Evolutionary conservation across 1,284 basidiomycete species (phyloP).

Genomic region (Sanghuangporus weigelae): DNA sequence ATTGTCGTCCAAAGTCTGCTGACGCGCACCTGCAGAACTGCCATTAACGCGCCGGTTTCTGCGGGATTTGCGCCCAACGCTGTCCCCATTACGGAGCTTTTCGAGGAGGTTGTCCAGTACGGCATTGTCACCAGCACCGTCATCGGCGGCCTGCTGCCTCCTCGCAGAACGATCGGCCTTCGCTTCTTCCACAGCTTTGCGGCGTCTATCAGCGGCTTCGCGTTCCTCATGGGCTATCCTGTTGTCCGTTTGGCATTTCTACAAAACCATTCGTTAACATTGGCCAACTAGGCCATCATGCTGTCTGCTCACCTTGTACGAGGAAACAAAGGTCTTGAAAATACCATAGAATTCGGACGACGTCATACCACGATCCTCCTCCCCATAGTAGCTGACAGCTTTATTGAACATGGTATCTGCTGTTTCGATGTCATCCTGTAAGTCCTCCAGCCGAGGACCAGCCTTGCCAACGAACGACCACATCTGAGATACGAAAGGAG

Average conservation of each 20-base stretch:
- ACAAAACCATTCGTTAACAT: constrained; percentile 6
- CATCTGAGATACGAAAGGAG: constrained; percentile 85
- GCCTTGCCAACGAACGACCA: constrained; percentile 81
- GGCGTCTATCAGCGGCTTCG: constrained; percentile 58
- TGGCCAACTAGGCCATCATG: constrained; percentile 19
- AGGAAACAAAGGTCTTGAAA: constrained; percentile 92
- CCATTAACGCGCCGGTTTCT: constrained; percentile 39
- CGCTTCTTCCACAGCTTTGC: constrained; percentile 57
- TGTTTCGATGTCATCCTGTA: constrained; percentile 79
- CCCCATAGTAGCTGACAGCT: constrained; percentile 85
- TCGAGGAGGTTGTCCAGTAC: constrained; percentile 72
- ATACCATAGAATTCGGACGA: constrained; percentile 90
- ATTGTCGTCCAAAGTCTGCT: constrained; percentile 37
- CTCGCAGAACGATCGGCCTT: constrained; percentile 51
- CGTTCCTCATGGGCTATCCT: constrained; percentile 62
- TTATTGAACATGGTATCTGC: constrained; percentile 80
- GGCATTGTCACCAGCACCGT: constrained; percentile 52
- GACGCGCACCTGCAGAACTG: constrained; percentile 27
- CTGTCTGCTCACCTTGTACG: constrained; percentile 62
- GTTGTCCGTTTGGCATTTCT: constrained; percentile 87
- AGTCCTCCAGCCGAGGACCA: constrained; percentile 67
- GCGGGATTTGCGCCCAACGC: constrained; percentile 52
- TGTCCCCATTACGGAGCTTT: constrained; percentile 67
- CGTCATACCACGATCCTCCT: constrained; percentile 79
- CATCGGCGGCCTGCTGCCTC: constrained; percentile 36